Evolutionary conservation across 305 asterid species (phyloP).

Genomic region (Caryopteris hybrid): DNA sequence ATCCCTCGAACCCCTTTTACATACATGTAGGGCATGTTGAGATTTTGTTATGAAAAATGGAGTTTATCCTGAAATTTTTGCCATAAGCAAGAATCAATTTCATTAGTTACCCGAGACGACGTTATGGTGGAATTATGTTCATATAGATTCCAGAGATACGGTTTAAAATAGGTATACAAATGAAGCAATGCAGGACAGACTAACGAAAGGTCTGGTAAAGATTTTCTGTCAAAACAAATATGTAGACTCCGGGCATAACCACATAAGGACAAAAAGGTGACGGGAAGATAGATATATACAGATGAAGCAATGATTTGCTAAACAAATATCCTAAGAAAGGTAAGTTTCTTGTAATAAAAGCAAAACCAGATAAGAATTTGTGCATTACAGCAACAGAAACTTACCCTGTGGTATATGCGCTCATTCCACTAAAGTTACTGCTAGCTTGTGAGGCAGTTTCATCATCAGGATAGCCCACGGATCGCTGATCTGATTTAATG

Average conservation of each 20-base stretch:
- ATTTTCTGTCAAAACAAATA: not conserved
- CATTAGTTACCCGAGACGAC: no score
- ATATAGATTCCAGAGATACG: no score
- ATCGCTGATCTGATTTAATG: conserved; percentile 61
- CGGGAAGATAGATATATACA: not conserved
- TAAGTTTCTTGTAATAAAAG: not conserved
- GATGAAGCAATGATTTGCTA: not conserved
- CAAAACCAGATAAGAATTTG: not conserved
- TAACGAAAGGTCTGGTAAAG: not conserved
- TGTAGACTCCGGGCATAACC: not conserved
- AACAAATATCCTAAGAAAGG: not conserved
- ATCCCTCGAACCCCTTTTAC: no score
- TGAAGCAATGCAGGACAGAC: not conserved
- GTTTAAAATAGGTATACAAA: no score
- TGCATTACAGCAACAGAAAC: conserved; percentile 9
- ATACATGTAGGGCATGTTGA: no score
- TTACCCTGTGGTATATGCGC: conserved; percentile 95
- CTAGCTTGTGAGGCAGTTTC: conserved; percentile 90
- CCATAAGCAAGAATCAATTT: no score
- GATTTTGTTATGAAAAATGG: no score
- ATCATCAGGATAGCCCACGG: conserved; percentile 58
- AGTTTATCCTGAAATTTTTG: no score
- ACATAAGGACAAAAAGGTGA: not conserved
- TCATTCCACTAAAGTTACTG: conserved; percentile 96
- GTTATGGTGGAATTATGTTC: no score